Conservation (phyloP, 805 yeast genomes). For the Yarrowia sp. region DNA sequence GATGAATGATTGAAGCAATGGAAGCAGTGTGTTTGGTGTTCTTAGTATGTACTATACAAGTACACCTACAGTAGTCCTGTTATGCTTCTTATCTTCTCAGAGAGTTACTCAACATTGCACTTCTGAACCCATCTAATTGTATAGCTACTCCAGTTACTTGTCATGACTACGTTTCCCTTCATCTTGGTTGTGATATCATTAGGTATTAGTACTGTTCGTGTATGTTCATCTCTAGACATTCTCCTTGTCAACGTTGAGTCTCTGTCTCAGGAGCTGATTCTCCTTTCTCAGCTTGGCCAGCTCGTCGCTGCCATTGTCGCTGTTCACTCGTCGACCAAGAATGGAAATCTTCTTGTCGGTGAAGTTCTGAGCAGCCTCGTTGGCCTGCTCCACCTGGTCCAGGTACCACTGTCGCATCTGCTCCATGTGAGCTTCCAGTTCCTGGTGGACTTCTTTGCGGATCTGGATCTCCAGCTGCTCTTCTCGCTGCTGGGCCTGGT, state of each 20-base stretch:
- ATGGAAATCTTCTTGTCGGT: slow-evolving; percentile 44
- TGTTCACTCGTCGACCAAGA: slow-evolving; percentile 36
- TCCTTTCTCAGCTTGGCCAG: slow-evolving; percentile 17
- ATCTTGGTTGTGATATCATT: slow-evolving; percentile 8
- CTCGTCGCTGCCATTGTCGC: slow-evolving; percentile 17
- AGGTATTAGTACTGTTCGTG: slow-evolving; percentile 13
- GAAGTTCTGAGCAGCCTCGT: slow-evolving; percentile 41
- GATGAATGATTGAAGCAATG: too few relatives aligned
- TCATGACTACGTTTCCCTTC: too few relatives aligned
- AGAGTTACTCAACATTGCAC: too few relatives aligned
- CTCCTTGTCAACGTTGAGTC: slow-evolving; percentile 14
- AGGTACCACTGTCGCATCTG: slow-evolving; percentile 46
- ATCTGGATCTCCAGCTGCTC: slow-evolving; percentile 43
- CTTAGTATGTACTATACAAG: too few relatives aligned
- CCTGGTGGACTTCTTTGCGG: slow-evolving; percentile 48
- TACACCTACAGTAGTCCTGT: too few relatives aligned
- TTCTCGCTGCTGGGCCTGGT: slow-evolving; percentile 37
- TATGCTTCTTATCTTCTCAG: too few relatives aligned
- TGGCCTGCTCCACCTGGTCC: slow-evolving; percentile 43
- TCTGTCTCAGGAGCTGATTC: slow-evolving; percentile 17
- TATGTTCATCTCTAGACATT: slow-evolving; percentile 3
- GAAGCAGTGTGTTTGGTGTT: too few relatives aligned
- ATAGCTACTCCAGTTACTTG: too few relatives aligned
- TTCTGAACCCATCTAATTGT: too few relatives aligned
- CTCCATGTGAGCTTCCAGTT: slow-evolving; percentile 46